Evolutionary conservation across 768 basidiomycete genomes (phyloP).

Genomic region (Auricularia sp.): DNA sequence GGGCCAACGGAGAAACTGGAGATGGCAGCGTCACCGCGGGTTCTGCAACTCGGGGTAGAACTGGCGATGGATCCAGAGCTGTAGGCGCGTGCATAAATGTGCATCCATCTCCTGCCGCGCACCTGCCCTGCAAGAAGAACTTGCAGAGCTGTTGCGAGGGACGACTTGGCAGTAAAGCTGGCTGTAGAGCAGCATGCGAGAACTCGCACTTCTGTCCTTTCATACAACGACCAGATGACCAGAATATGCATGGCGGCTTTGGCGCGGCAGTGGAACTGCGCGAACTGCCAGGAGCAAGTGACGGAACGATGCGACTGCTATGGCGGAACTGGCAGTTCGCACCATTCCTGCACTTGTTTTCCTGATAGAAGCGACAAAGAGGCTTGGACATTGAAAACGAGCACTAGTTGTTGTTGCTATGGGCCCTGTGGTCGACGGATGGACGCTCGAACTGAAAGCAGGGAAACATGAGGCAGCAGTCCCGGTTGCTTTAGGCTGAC

Average conservation of each 20-base stretch:
- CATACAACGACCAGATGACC: slow-evolving; percentile 16
- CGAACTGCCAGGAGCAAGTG: not conserved
- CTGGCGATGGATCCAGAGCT: no score
- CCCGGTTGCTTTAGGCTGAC: no score
- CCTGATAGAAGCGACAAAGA: not conserved
- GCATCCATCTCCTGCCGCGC: slow-evolving; percentile 7
- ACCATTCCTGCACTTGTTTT: not conserved
- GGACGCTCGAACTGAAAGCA: no score
- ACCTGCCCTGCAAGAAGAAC: slow-evolving; percentile 1
- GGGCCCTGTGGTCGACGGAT: no score
- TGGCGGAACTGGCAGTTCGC: slow-evolving; percentile 1
- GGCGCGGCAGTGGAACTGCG: not conserved
- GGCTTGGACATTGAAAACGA: no score
- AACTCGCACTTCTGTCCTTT: slow-evolving; percentile 20
- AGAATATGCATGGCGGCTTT: slow-evolving; percentile 17
- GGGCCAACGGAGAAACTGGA: not conserved
- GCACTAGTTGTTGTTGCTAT: no score
- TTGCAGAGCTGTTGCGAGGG: slow-evolving; percentile 4
- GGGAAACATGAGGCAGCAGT: no score
- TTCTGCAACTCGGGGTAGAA: slow-evolving; percentile 4
- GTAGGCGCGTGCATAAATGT: slow-evolving; percentile 12
- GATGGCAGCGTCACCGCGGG: slow-evolving; percentile 31
- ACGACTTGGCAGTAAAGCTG: not conserved
- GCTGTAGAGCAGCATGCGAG: slow-evolving; percentile 11
- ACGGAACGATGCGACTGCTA: not conserved